These are phyloP conservation scores for Trichoderma pleuroti DNA, from an alignment of 2,329 filamentous ascomycete genomes.

Conservation along the genomic window DNA sequence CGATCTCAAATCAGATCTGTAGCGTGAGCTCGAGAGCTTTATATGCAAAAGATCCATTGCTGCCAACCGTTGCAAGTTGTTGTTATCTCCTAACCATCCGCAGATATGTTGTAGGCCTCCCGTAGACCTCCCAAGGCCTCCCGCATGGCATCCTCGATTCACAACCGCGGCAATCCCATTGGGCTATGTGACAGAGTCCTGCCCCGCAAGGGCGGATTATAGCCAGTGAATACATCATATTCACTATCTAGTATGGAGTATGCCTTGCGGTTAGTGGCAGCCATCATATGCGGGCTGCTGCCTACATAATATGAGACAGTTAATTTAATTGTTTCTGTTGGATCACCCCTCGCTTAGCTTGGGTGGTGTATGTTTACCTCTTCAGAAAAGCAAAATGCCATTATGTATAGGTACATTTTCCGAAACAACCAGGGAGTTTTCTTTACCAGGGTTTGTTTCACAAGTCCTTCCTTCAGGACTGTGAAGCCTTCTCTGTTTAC, in stretches of 20 bases:
- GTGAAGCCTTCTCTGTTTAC: background rate
- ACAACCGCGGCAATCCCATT: background rate
- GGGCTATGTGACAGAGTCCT: background rate
- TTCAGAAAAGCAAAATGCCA: background rate
- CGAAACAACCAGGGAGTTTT: background rate
- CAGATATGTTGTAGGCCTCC: slow-evolving; percentile 1
- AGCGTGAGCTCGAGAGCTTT: background rate
- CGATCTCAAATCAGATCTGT: background rate
- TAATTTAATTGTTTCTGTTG: background rate
- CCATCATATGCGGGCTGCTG: background rate
- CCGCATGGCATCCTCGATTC: background rate
- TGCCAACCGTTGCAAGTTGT: background rate
- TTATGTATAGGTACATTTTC: background rate
- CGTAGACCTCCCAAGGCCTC: background rate
- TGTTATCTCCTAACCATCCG: background rate
- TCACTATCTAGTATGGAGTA: background rate
- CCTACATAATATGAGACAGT: background rate
- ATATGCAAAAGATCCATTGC: background rate
- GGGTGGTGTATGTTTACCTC: background rate
- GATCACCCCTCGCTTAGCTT: background rate
- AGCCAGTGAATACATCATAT: background rate
- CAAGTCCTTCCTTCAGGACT: background rate
- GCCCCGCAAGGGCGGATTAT: background rate
- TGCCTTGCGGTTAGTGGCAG: background rate
- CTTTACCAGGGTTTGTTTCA: background rate